A percentile compares a stretch with the other conserved stretches of the same genome.
These are phyloP conservation scores for Boletellus ananiceps DNA, from an alignment of 768 basidiomycete genomes.

Conservation along the genomic window DNA sequence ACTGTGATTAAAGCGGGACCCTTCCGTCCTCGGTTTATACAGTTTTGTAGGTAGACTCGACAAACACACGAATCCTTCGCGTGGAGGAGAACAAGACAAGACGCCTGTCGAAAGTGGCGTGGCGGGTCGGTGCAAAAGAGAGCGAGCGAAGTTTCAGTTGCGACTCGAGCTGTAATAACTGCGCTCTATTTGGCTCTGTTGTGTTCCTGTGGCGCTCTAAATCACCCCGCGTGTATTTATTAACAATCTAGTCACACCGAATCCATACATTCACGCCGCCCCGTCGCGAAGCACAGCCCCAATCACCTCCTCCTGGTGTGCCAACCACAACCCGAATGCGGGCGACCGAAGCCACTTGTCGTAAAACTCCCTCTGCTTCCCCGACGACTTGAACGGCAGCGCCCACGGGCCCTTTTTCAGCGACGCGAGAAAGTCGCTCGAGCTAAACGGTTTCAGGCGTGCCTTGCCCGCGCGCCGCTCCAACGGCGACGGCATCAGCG, in stretches of 20 bases:
- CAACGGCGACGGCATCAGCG: slow-evolving; percentile 70
- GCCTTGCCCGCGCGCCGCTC: slow-evolving; percentile 32
- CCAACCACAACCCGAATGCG: slow-evolving; percentile 77
- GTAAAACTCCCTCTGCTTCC: slow-evolving; percentile 69
- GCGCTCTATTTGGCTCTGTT: slow-evolving; percentile 25
- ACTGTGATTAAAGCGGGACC: slow-evolving; percentile 17
- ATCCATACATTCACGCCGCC: too few species aligned
- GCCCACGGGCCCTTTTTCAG: slow-evolving; percentile 66
- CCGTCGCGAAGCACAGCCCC: slow-evolving; percentile 41
- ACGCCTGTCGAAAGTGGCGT: not conserved
- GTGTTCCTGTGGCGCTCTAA: slow-evolving; percentile 19
- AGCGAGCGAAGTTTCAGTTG: slow-evolving; percentile 4
- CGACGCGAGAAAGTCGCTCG: slow-evolving; percentile 63
- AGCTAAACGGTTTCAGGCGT: slow-evolving; percentile 67
- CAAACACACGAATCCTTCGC: slow-evolving; percentile 9
- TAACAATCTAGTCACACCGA: too few species aligned
- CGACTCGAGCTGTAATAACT: slow-evolving; percentile 15
- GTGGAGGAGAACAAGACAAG: not conserved
- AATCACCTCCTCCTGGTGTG: slow-evolving; percentile 69
- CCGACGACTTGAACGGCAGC: slow-evolving; percentile 67
- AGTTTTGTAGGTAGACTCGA: slow-evolving; percentile 24
- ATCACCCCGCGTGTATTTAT: too few species aligned
- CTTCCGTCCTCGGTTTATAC: slow-evolving; percentile 17
- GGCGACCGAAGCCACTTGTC: slow-evolving; percentile 71
- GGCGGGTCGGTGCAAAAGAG: slow-evolving; percentile 11